Percentiles rank a stretch among this genome's conserved stretches.
Evolutionary conservation across 106 monocot genomes (phyloP).

Genomic region (Alisma plantagoaquatica): DNA sequence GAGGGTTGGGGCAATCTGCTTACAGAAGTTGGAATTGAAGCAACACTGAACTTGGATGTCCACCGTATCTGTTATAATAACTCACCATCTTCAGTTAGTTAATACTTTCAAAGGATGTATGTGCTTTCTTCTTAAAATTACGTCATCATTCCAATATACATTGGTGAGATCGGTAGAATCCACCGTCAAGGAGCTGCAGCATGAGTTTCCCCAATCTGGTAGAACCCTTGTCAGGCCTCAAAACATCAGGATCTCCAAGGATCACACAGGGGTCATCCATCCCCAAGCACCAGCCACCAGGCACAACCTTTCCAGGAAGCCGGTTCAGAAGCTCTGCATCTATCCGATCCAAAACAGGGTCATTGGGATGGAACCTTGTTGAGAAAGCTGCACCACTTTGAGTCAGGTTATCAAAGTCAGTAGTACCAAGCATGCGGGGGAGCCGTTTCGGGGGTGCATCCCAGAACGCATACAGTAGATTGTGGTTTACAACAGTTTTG

Average conservation of each 20-base stretch:
- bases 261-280: background rate
- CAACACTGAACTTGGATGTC: too few species aligned
- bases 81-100: too few species aligned
- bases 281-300: constrained; percentile 9
- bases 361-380: background rate
- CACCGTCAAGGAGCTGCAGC: background rate
- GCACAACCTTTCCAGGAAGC: constrained; percentile 8
- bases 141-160: too few species aligned
- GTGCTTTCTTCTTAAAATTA: too few species aligned
- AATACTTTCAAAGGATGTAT: too few species aligned
- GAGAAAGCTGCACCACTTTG: constrained; percentile 10
- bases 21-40: too few species aligned
- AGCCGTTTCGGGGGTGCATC: background rate
- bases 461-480: background rate
- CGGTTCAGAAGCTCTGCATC: constrained; percentile 32
- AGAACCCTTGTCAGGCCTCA: constrained; percentile 1
- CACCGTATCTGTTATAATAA: too few species aligned
- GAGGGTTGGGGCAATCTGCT: too few species aligned
- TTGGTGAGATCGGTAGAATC: too few species aligned
- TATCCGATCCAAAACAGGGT: constrained; percentile 14
- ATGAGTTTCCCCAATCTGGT: constrained; percentile 3
- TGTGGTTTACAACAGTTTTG: constrained; percentile 1
- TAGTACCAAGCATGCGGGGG: background rate
- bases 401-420: background rate
- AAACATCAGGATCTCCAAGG: background rate